Evolutionary conservation across 2,329 filamentous ascomycete genomes (phyloP).

Genomic region (Acarospora socialis): DNA sequence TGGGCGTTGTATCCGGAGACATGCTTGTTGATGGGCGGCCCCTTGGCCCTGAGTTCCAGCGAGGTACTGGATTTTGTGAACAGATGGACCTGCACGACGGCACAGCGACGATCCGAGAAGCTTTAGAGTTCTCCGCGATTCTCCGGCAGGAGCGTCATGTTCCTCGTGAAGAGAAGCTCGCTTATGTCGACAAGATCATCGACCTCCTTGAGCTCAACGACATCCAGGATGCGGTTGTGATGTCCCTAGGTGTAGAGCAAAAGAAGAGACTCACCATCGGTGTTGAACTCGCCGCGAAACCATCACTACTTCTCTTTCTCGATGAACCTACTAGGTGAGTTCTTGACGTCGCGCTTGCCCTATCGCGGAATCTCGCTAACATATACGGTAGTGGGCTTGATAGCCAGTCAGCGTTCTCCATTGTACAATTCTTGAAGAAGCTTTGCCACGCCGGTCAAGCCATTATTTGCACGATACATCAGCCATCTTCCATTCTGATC

Average conservation of each 20-base stretch:
- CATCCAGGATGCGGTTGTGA: slow-evolving; percentile 52
- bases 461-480: slow-evolving; percentile 61
- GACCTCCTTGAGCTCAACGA: slow-evolving; percentile 50
- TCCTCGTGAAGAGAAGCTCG: slow-evolving; percentile 46
- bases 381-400: too few relatives aligned
- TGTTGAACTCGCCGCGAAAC: slow-evolving; percentile 57
- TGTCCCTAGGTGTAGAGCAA: slow-evolving; percentile 52
- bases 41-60: slow-evolving; percentile 49
- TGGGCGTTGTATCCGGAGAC: slow-evolving; percentile 49
- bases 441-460: slow-evolving; percentile 52
- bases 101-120: slow-evolving; percentile 53
- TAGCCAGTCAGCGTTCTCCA: slow-evolving; percentile 53
- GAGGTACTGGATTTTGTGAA: slow-evolving; percentile 56
- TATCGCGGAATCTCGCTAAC: too few relatives aligned
- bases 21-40: slow-evolving; percentile 57
- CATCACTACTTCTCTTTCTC: slow-evolving; percentile 52
- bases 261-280: slow-evolving; percentile 60
- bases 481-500: slow-evolving; percentile 54
- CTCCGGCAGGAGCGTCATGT: slow-evolving; percentile 44
- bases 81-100: slow-evolving; percentile 59
- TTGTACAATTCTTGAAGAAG: slow-evolving; percentile 55
- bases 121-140: slow-evolving; percentile 53
- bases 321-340: slow-evolving; percentile 62
- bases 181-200: slow-evolving; percentile 53
- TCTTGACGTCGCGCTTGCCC: too few relatives aligned